Evolutionary conservation across 176 grass and related monocot genomes (phyloP).

Genomic region (Phoenix roebelenii): DNA sequence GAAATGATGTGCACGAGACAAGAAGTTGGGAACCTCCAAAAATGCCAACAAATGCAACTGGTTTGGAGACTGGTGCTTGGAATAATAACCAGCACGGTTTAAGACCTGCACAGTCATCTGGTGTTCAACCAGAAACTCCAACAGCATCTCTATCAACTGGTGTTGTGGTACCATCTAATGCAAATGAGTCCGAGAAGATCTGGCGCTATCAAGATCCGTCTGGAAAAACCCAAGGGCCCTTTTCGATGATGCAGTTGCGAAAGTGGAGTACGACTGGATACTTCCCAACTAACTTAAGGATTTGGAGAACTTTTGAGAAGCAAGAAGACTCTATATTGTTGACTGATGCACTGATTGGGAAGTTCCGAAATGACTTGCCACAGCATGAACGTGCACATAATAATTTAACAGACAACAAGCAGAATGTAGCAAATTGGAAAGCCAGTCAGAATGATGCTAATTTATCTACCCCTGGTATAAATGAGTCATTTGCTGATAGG

Average conservation of each 20-base stretch:
- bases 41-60: background rate
- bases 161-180: slow-evolving; percentile 17
- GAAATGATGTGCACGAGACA: slow-evolving; percentile 27
- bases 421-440: slow-evolving; percentile 16
- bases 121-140: slow-evolving; percentile 22
- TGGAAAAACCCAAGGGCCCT: slow-evolving; percentile 85
- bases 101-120: slow-evolving; percentile 12
- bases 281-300: slow-evolving; percentile 69
- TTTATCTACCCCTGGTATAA: background rate
- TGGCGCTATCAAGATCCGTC: slow-evolving; percentile 88
- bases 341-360: slow-evolving; percentile 75
- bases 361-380: slow-evolving; percentile 76
- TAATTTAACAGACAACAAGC: slow-evolving; percentile 22
- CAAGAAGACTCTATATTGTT: slow-evolving; percentile 82
- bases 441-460: background rate
- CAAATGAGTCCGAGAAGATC: slow-evolving; percentile 79
- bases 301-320: slow-evolving; percentile 78
- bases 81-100: slow-evolving; percentile 19
- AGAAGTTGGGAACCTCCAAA: slow-evolving; percentile 28
- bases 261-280: slow-evolving; percentile 93
- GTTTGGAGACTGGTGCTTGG: background rate
- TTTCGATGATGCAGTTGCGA: slow-evolving; percentile 80
- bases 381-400: slow-evolving; percentile 40
- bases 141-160: slow-evolving; percentile 17
- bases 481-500: background rate